These are phyloP conservation scores for Xylona heveae DNA, from an alignment of 495 filamentous ascomycete species.

Conservation along the genomic window DNA sequence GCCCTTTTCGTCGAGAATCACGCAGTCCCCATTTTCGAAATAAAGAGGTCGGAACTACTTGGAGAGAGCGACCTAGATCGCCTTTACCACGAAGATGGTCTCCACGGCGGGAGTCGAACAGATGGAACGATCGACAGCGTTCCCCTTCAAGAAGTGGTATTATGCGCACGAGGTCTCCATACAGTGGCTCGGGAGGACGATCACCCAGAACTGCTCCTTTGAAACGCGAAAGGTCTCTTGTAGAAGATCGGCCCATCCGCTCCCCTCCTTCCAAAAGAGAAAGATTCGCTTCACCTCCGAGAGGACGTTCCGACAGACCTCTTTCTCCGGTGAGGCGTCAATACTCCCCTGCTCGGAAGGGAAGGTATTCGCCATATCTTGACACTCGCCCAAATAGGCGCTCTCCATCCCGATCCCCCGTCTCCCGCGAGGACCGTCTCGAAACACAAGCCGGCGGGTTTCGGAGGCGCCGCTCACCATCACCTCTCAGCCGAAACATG, in stretches of 20 bases:
- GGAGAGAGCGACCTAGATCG: slow-evolving; percentile 15
- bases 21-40: slow-evolving; percentile 12
- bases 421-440: slow-evolving; percentile 10
- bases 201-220: too few relatives aligned
- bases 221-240: too few relatives aligned
- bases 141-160: too few relatives aligned
- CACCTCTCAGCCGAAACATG: slow-evolving; percentile 9
- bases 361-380: slow-evolving; percentile 2
- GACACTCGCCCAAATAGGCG: slow-evolving; percentile 8
- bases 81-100: slow-evolving; percentile 15
- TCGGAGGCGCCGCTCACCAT: slow-evolving; percentile 16
- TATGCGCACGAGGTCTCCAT: too few relatives aligned
- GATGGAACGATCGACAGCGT: slow-evolving; percentile 11
- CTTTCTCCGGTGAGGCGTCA: slow-evolving; percentile 4
- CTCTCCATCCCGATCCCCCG: slow-evolving; percentile 17
- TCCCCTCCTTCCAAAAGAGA: slow-evolving; percentile 15
- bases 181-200: too few relatives aligned
- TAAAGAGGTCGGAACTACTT: slow-evolving; percentile 9
- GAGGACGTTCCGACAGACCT: slow-evolving; percentile 9
- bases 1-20: slow-evolving; percentile 13
- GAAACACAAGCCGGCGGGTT: slow-evolving; percentile 12
- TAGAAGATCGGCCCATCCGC: too few relatives aligned
- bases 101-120: slow-evolving; percentile 12
- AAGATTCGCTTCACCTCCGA: slow-evolving; percentile 12
- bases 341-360: slow-evolving; percentile 1